Evolutionary conservation across 2,329 filamentous ascomycete genomes (phyloP), one percentile per base, ranked within the genome.

Genomic region (Cladosporium austrohemisphaericum): DNA sequence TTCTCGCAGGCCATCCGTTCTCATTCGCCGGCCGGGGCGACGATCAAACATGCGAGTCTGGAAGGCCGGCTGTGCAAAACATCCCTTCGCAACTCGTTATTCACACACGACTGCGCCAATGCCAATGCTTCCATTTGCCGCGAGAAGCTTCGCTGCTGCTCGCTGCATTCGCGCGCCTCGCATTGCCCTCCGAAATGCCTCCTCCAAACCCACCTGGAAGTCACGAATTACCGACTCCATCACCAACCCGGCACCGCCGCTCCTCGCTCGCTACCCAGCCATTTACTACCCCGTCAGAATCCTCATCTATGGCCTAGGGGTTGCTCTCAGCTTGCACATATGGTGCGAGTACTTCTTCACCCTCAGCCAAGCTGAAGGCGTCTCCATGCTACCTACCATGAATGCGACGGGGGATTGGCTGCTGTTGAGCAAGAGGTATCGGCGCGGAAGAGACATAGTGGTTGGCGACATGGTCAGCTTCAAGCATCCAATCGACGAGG

Each of bases 351-450:
- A 93, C 69, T 72, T 81, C 60, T 80, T 81, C 69, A 75, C 75
- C 55, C 61, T 84, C 56, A 77, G 77, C 16, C 68, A 74, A 3
- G 82, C 83, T 13, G 74, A 75, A 20, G 92, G 92, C 2, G 82
- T 89, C 3, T 92, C 86, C 14, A 97, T 97, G 93, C 78, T 93
- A 43, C 92, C 92, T 6, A 95, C 89, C 0, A 83, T 96, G 53
- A 74, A 77, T 19, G 74, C 83, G 1, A 68, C 74, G 7, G 84
- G 83, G 49, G 85, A 92, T 62, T 83, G 75, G 67, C 75, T 92
- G 38, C 66, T 91, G 10, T 79, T 88, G 46, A 83, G 82, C 52
- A 82, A 82, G 57, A 71, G 75, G n/a, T 78, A 85, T 67, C 80
- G 85, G 5, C 75, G 80, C 23, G 92, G 92, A 3, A 79, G 84